These are phyloP conservation scores for Escovopsis sp. DNA, from an alignment of 2,329 filamentous ascomycete species.

Conservation along the genomic window DNA sequence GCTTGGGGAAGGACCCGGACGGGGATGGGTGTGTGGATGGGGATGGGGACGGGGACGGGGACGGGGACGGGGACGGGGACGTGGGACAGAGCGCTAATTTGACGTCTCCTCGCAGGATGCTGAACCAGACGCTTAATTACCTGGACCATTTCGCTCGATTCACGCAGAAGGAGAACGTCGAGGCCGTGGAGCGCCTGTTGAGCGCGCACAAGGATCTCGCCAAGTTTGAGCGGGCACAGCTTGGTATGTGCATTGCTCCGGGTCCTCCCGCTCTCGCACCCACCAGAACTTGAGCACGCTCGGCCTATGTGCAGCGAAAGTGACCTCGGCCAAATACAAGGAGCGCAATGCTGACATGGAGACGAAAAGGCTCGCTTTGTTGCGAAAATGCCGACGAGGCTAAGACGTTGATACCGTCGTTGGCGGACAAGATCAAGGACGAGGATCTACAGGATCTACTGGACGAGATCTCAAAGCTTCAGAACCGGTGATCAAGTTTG, in stretches of 20 bases:
- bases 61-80: too few relatives aligned
- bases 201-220: constrained; percentile 66
- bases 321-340: background rate
- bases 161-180: constrained; percentile 86
- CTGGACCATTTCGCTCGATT: constrained; percentile 90
- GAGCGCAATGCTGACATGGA: background rate
- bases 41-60: background rate
- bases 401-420: constrained; percentile 82
- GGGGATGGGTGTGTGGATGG: background rate
- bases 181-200: constrained; percentile 81
- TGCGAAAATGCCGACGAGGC: constrained; percentile 90
- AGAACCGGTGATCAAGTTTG: constrained; percentile 20
- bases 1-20: too few relatives aligned
- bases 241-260: constrained; percentile 42
- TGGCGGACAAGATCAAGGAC: constrained; percentile 81
- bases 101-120: constrained; percentile 36
- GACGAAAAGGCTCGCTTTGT: constrained; percentile 60
- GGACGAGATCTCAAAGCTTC: constrained; percentile 77
- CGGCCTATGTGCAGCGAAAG: too few relatives aligned
- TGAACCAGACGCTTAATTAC: constrained; percentile 82
- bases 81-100: too few relatives aligned
- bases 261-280: too few relatives aligned
- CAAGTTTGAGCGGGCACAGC: constrained; percentile 84
- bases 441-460: constrained; percentile 77
- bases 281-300: too few relatives aligned